Evolutionary conservation across 2,329 filamentous ascomycete genomes (phyloP).

Genomic region (Ascochyta viciae-villosae): DNA sequence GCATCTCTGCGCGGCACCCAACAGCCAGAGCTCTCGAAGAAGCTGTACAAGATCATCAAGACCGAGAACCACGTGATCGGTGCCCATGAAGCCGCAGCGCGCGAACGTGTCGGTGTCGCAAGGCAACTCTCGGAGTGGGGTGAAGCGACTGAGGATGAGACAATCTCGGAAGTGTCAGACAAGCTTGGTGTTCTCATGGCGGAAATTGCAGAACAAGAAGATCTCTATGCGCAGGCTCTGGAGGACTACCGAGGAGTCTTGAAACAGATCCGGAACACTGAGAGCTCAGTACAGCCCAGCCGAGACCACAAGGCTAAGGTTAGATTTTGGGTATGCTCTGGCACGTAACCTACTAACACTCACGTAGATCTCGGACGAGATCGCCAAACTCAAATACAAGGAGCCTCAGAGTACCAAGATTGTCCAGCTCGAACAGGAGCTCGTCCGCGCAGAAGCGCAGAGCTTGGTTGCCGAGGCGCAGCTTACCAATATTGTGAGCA

Average conservation of each 20-base stretch:
- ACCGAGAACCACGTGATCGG: slow-evolving; percentile 87
- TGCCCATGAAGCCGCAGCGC: slow-evolving; percentile 82
- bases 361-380: slow-evolving; percentile 79
- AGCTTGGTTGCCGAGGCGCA: slow-evolving; percentile 96
- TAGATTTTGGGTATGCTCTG: slow-evolving; percentile 13
- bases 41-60: slow-evolving; percentile 92
- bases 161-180: slow-evolving; percentile 88
- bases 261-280: slow-evolving; percentile 94
- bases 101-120: slow-evolving; percentile 84
- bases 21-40: slow-evolving; percentile 88
- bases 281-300: slow-evolving; percentile 92
- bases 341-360: slow-evolving; percentile 13
- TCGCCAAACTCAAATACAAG: slow-evolving; percentile 88
- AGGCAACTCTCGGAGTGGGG: slow-evolving; percentile 96
- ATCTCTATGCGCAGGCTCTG: slow-evolving; percentile 81
- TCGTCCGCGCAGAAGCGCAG: slow-evolving; percentile 94
- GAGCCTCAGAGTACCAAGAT: slow-evolving; percentile 85
- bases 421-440: slow-evolving; percentile 89
- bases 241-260: slow-evolving; percentile 83
- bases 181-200: slow-evolving; percentile 92
- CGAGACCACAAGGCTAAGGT: slow-evolving; percentile 82
- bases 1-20: slow-evolving; percentile 82
- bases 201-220: slow-evolving; percentile 94
- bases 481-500: slow-evolving; percentile 81
- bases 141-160: slow-evolving; percentile 86